Evolutionary conservation across 495 filamentous ascomycete species (phyloP).

Genomic region (Neohortaea acidophila): DNA sequence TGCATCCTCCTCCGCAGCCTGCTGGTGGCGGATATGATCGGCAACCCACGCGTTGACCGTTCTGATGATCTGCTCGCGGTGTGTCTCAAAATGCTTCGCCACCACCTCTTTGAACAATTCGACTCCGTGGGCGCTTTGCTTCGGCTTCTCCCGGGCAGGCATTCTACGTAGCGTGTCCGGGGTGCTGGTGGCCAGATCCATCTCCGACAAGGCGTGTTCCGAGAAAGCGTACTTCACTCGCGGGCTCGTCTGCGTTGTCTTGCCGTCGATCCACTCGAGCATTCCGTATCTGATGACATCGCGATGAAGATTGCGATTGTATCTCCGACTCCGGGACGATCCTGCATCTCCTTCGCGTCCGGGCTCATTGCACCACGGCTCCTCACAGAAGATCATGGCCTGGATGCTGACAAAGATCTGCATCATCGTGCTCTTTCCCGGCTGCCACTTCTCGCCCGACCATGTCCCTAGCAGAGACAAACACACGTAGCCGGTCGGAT

Average conservation of each 20-base stretch:
- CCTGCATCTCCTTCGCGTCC: constrained; percentile 24
- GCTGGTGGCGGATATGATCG: not conserved
- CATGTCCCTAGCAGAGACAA: constrained; percentile 47
- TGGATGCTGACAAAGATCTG: constrained; percentile 48
- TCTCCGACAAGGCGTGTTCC: too few species aligned
- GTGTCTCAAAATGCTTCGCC: not conserved
- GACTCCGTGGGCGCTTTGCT: too few species aligned
- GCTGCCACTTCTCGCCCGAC: constrained; percentile 39
- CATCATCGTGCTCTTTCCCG: constrained; percentile 38
- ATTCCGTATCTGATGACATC: constrained; percentile 8
- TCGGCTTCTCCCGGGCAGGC: too few species aligned
- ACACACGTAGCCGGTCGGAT: constrained; percentile 42
- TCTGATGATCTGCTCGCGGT: not conserved
- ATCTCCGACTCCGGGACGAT: not conserved
- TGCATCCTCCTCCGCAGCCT: too few species aligned
- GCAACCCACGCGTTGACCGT: not conserved
- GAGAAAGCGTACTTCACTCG: not conserved
- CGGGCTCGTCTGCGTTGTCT: too few species aligned
- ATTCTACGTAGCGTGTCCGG: too few species aligned
- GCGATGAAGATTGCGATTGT: constrained; percentile 2
- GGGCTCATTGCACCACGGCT: constrained; percentile 47
- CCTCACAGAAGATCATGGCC: constrained; percentile 43
- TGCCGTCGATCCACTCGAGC: constrained; percentile 10
- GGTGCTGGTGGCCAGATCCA: too few species aligned
- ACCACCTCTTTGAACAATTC: too few species aligned